phyloP scores from a whole-genome alignment of 768 basidiomycete genomes.

The Leccinum disarticulatum region DNA sequence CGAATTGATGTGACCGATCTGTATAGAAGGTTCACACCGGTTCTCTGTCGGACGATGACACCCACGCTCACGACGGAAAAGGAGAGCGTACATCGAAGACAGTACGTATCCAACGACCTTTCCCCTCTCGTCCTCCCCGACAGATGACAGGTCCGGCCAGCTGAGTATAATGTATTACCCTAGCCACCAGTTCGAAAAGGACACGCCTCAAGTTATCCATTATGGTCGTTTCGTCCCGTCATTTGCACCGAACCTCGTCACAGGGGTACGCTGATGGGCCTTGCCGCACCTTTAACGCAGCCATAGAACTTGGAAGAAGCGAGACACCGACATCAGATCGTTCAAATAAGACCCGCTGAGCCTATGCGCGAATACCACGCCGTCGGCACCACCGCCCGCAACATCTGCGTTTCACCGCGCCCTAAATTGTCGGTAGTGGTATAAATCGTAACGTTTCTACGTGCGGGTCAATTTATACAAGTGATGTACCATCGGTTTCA shows the following conservation, averaged over 20 bases:
- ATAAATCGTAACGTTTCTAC: too few species aligned
- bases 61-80: not conserved
- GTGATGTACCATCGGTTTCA: too few species aligned
- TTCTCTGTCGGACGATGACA: conserved; percentile 22
- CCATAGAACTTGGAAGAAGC: not conserved
- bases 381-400: too few species aligned
- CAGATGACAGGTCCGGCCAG: conserved; percentile 55
- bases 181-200: conserved; percentile 20
- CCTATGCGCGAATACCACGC: too few species aligned
- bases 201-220: not conserved
- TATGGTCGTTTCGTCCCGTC: conserved; percentile 2
- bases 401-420: too few species aligned
- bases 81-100: conserved; percentile 47
- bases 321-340: not conserved
- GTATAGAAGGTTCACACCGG: conserved; percentile 1
- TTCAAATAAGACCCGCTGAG: not conserved
- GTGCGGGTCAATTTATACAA: too few species aligned
- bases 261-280: too few species aligned
- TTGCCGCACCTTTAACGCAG: too few species aligned
- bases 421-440: too few species aligned
- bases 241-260: too few species aligned
- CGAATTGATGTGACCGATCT: conserved; percentile 32
- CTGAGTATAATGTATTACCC: conserved; percentile 47
- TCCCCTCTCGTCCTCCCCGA: conserved; percentile 43
- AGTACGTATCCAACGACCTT: conserved; percentile 56